Percentiles rank a stretch among this genome's conserved stretches.
Evolutionary conservation across 345 rosid species (phyloP).

Genomic region (Aegle marmelos): DNA sequence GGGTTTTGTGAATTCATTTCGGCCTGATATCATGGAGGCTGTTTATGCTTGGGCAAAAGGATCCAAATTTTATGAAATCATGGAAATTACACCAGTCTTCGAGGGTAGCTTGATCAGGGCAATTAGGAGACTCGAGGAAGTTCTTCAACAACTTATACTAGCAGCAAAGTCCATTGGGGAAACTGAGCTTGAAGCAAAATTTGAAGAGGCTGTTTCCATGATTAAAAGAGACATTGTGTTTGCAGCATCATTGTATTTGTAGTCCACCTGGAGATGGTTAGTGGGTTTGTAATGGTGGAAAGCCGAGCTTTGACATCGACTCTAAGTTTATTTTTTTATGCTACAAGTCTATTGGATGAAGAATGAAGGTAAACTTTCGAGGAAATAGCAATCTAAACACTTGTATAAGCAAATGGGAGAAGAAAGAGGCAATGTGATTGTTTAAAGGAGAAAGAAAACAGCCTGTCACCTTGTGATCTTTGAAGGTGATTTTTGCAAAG

Average conservation of each 20-base stretch:
- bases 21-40: constrained; percentile 97
- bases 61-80: constrained; percentile 88
- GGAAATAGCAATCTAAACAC: neutral
- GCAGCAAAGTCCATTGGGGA: constrained; percentile 92
- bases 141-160: constrained; percentile 89
- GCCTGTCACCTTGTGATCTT: neutral
- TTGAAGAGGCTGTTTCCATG: constrained; percentile 84
- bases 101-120: constrained; percentile 99
- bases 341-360: neutral
- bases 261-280: neutral
- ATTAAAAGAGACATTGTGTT: constrained; percentile 97
- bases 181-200: constrained; percentile 72
- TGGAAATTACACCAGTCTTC: constrained; percentile 90
- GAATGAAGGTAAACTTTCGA: no score
- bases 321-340: neutral
- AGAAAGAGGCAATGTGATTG: neutral
- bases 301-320: neutral
- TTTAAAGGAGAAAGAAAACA: no score
- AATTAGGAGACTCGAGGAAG: constrained; percentile 93
- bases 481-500: neutral
- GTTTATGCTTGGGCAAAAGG: constrained; percentile 98
- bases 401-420: neutral
- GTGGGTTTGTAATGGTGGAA: neutral
- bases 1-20: constrained; percentile 74
- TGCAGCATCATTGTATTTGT: constrained; percentile 91